These are phyloP conservation scores for Ceratocystis cubensis DNA, from an alignment of 2,329 filamentous ascomycete species.

Conservation along the genomic window DNA sequence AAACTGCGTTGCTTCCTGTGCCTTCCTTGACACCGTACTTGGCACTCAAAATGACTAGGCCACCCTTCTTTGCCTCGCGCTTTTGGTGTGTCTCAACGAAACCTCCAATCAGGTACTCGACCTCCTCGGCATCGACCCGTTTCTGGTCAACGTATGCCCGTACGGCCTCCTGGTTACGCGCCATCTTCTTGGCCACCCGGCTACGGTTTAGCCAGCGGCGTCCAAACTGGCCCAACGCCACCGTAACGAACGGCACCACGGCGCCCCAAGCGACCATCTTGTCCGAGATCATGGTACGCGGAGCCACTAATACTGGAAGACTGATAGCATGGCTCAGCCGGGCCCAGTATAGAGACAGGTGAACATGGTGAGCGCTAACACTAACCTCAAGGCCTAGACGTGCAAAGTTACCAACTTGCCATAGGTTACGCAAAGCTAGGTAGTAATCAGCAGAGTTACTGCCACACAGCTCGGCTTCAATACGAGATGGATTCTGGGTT, in stretches of 20 bases:
- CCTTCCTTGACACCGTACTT: constrained; percentile 34
- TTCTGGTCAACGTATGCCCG: constrained; percentile 26
- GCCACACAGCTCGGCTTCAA: constrained; percentile 35
- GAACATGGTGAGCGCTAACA: constrained; percentile 31
- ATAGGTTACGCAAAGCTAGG: constrained; percentile 33
- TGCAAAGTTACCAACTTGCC: constrained; percentile 31
- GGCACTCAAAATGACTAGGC: constrained; percentile 38
- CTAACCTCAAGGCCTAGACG: constrained; percentile 36
- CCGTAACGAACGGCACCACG: constrained; percentile 31
- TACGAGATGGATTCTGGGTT: constrained; percentile 25
- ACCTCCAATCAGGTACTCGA: constrained; percentile 33
- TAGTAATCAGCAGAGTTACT: constrained; percentile 31
- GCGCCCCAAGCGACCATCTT: constrained; percentile 31
- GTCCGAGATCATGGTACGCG: constrained; percentile 25
- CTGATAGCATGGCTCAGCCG: constrained; percentile 30
- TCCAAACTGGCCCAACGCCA: constrained; percentile 27
- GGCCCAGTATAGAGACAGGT: constrained; percentile 38
- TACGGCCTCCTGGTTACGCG: constrained; percentile 3
- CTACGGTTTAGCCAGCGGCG: constrained; percentile 29
- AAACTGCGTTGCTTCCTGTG: constrained; percentile 21
- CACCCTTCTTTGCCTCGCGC: constrained; percentile 28
- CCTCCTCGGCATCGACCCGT: constrained; percentile 35
- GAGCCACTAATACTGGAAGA: constrained; percentile 22
- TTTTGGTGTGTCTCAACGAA: constrained; percentile 32
- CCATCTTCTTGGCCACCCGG: constrained; percentile 20